Conservation (phyloP, 768 basidiomycete species). For the Hypsizygus marmoreus region DNA sequence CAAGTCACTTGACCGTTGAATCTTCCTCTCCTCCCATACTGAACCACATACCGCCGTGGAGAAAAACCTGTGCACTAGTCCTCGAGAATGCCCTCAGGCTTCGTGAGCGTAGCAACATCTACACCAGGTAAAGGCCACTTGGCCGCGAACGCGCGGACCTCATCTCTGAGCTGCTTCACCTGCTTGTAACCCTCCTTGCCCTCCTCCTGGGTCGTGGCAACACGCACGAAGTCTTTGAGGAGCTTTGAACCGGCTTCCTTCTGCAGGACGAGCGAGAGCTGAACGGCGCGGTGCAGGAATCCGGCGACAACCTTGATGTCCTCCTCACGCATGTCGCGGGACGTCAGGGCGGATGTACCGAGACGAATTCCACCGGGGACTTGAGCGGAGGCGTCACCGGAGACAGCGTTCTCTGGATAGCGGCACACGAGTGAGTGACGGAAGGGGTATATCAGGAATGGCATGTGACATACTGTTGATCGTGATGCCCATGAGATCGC, state of each 20-base stretch:
- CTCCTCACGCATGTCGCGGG: constrained; percentile 86
- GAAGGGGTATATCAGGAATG: neutral
- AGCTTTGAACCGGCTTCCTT: constrained; percentile 94
- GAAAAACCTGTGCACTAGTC: constrained; percentile 1
- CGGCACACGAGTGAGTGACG: constrained; percentile 1
- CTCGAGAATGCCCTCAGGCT: constrained; percentile 59
- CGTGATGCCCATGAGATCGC: constrained; percentile 94
- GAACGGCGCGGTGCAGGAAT: constrained; percentile 93
- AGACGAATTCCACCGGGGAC: constrained; percentile 97
- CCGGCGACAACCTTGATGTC: constrained; percentile 87
- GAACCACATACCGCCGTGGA: neutral
- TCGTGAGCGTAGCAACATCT: constrained; percentile 44
- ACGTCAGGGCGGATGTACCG: constrained; percentile 92
- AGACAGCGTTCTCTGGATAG: constrained; percentile 86
- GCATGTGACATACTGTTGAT: constrained; percentile 76
- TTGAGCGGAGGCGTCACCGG: constrained; percentile 93
- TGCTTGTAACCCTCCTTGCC: constrained; percentile 70
- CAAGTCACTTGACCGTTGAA: constrained; percentile 52
- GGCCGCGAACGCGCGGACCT: constrained; percentile 81
- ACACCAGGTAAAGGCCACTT: constrained; percentile 95
- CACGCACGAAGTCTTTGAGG: constrained; percentile 92
- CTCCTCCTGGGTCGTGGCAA: constrained; percentile 67
- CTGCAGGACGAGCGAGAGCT: constrained; percentile 86
- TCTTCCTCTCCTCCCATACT: constrained; percentile 33
- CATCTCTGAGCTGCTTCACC: constrained; percentile 74